phyloP scores from a whole-genome alignment of 2,329 filamentous ascomycete genomes.

The Talaromyces sp. region DNA sequence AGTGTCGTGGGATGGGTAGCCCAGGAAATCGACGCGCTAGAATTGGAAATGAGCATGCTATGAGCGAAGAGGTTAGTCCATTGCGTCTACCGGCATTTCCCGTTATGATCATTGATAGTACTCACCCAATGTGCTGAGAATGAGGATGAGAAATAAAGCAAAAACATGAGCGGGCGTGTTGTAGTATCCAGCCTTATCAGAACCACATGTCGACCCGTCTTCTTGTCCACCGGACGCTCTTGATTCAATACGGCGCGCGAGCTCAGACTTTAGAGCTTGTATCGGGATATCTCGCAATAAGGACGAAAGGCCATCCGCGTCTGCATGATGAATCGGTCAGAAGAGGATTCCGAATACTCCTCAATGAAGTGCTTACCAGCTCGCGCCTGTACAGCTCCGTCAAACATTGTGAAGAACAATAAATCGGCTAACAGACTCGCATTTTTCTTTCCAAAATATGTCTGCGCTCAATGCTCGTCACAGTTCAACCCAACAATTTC shows the following conservation, averaged over 20 bases:
- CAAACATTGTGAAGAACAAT: neutral
- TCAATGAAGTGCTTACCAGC: neutral
- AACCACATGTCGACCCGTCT: constrained; percentile 32
- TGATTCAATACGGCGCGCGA: constrained; percentile 6
- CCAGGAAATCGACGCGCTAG: constrained; percentile 55
- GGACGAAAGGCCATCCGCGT: neutral
- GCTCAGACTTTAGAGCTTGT: constrained; percentile 22
- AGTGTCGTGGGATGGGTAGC: constrained; percentile 54
- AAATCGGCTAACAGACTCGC: neutral
- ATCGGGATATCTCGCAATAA: constrained; percentile 26
- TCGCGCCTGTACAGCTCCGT: neutral
- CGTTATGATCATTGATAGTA: neutral
- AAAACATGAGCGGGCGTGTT: constrained; percentile 63
- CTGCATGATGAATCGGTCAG: neutral
- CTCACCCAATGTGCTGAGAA: constrained; percentile 44
- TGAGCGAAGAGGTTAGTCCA: constrained; percentile 1
- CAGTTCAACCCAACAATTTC: neutral
- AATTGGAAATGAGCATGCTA: constrained; percentile 58
- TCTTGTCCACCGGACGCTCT: constrained; percentile 1
- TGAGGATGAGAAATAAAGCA: constrained; percentile 61
- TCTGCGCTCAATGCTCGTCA: neutral
- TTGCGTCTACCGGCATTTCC: constrained; percentile 2
- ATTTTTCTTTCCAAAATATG: neutral
- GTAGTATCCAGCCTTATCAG: constrained; percentile 44
- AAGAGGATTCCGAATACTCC: neutral